Evolutionary conservation across 257 asterid genomes (phyloP), one percentile per base, ranked within the genome.

Genomic region (Hygrophila difformis): DNA sequence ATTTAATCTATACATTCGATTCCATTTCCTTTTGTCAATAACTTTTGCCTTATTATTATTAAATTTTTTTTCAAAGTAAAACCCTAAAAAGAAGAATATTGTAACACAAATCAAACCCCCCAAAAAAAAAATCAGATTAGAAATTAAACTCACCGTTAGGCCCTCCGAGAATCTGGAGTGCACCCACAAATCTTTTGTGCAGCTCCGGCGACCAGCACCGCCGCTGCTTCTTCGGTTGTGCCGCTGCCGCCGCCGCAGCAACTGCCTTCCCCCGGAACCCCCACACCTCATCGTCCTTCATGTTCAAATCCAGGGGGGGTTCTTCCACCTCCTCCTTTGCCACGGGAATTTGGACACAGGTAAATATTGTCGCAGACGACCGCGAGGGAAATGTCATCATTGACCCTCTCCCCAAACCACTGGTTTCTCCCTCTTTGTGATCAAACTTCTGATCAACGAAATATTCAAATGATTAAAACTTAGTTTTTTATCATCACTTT

Each of bases 141-240:
- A n/a, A n/a, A n/a, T n/a, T n/a, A n/a, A n/a, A n/a, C n/a, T n/a
- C n/a, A 81, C 94, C 61, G 34, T 74, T 70, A 8, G 84, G 37
- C 23, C 87, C 94, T 18, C 93, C 93, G 51, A 84, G 83, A 21
- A 66, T 63, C 0, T 63, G 54, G 6, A 80, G 75, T 5, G 86
- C 94, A 38, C 62, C 59, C 12, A 84, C 71, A 43, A 84, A 84
- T 36, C 61, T 51, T 16, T 45, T 54, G 49, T 84, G 94, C 73
- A 84, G 40, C 18, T 77, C 86, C 0, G 77, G 74, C 0, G 87
- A 77, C 94, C 93, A 84, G 45, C 83, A 77, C 0, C 87, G 84
- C 69, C 92, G 67, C 54, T 65, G 77, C 49, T 83, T 83, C 82
- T n/a, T n/a, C n/a, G n/a, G n/a, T n/a, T n/a, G n/a, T n/a, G n/a